Conservation (phyloP, 345 rosid genomes). For the Excoecaria cochinchinensis region DNA sequence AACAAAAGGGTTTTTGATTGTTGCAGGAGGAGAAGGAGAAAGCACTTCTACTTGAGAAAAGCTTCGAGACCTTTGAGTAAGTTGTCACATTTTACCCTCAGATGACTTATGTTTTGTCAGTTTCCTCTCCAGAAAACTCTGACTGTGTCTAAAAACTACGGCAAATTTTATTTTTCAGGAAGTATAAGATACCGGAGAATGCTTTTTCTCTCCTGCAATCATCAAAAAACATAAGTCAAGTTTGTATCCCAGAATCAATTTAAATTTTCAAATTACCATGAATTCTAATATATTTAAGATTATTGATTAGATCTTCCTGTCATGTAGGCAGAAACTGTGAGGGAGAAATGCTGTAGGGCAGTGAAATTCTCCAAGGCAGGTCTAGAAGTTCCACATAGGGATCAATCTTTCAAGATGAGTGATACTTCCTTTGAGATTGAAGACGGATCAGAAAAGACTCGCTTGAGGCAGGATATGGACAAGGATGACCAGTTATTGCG, state of each 20-base stretch:
- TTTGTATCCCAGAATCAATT: slow-evolving; percentile 34
- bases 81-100: slow-evolving; percentile 4
- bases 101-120: slow-evolving; percentile 3
- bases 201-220: slow-evolving; percentile 64
- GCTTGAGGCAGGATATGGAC: neutral
- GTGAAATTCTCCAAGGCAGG: slow-evolving; percentile 62
- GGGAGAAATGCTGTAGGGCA: slow-evolving; percentile 57
- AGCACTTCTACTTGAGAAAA: slow-evolving; percentile 40
- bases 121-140: neutral
- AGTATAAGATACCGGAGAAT: slow-evolving; percentile 62
- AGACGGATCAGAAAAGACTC: slow-evolving; percentile 16
- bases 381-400: slow-evolving; percentile 34
- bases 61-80: slow-evolving; percentile 61
- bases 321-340: slow-evolving; percentile 54
- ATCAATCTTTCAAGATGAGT: slow-evolving; percentile 22
- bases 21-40: slow-evolving; percentile 64
- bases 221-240: slow-evolving; percentile 60
- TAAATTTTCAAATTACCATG: neutral
- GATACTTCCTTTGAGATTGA: slow-evolving; percentile 27
- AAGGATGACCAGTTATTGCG: slow-evolving; percentile 20
- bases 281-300: slow-evolving; percentile 6
- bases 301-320: slow-evolving; percentile 9
- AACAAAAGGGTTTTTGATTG: neutral
- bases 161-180: slow-evolving; percentile 37
- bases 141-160: neutral